Conservation (phyloP, 2,329 filamentous ascomycete species). For the Pseudocercospora pini-densiflorae region DNA sequence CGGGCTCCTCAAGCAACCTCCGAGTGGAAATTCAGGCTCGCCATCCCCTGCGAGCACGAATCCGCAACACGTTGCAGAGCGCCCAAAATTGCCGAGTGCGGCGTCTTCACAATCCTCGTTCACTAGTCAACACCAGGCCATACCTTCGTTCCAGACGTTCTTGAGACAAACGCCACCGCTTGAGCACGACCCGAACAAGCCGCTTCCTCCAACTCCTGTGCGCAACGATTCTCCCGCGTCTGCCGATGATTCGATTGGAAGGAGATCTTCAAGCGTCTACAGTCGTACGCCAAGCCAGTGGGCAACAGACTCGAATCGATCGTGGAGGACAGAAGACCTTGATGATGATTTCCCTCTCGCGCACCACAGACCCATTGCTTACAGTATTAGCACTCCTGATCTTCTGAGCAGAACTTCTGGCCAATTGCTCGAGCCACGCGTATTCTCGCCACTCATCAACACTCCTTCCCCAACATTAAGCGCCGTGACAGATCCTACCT, state of each 20-base stretch:
- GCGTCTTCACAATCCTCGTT: conserved; percentile 30
- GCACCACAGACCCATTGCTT: conserved; percentile 33
- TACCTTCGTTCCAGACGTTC: conserved; percentile 41
- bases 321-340: conserved; percentile 29
- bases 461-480: conserved; percentile 34
- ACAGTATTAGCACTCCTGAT: conserved; percentile 37
- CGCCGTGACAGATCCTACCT: conserved; percentile 10
- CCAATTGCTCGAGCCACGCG: conserved; percentile 30
- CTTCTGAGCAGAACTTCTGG: conserved; percentile 20
- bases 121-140: conserved; percentile 32
- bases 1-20: conserved; percentile 24
- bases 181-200: conserved; percentile 35
- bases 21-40: conserved; percentile 13
- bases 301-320: conserved; percentile 18
- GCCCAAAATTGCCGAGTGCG: conserved; percentile 17
- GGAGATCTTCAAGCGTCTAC: conserved; percentile 41
- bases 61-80: not conserved
- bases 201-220: conserved; percentile 37
- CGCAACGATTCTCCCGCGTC: not conserved
- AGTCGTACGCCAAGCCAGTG: conserved; percentile 39
- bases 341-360: conserved; percentile 30
- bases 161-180: conserved; percentile 36
- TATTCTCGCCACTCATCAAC: conserved; percentile 34
- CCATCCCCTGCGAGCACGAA: not conserved
- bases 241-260: conserved; percentile 1